Base-by-base conservation (phyloP, 2,329 filamentous ascomycete genomes). In the Colletotrichum gigasporum region DNA sequence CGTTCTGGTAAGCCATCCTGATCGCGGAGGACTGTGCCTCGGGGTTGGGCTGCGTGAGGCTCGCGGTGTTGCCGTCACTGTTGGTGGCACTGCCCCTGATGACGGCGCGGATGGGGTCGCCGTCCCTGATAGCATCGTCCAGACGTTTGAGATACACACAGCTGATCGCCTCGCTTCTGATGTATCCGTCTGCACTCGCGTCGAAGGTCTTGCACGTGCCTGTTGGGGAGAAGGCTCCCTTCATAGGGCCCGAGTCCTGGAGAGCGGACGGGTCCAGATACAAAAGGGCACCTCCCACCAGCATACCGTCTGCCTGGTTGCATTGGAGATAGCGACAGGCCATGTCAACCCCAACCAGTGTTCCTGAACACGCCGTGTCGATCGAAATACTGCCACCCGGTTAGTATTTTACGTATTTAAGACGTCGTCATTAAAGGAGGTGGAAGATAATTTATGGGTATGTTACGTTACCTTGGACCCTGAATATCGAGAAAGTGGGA, bases 351-450 rank as follows among this genome's bases (percentile, higher is more conserved):
- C 82, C 81, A 3, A 86, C 80, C n/a, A 88, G 75, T 51, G 82
- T 84, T 7, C 80, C 82, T n/a, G 84, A 87, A 71, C 87, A 89
- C 16, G 84, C 87, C 0, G 87, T 88, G 56, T 89, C 85, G 9
- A 89, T 72, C 0, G 84, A 86, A 71, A 87, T 79, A 68, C 83
- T 85, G n/a, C n/a, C n/a, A n/a, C n/a, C n/a, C n/a, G n/a, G n/a
- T n/a, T n/a, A n/a, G n/a, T n/a, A n/a, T n/a, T n/a, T n/a, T n/a
- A n/a, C n/a, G n/a, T n/a, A n/a, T n/a, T n/a, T n/a, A n/a, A n/a
- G n/a, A n/a, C n/a, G n/a, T n/a, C n/a, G n/a, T n/a, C n/a, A 5
- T 12, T 24, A 12, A 11, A 14, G 8, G 2, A 11, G 28, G 28
- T 39, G 9, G 10, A 11, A 18, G 20, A 18, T 11, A 26, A 11